Evolutionary conservation across 1,139 yeast species (phyloP).

Genomic region (Suhomyces taliae): DNA sequence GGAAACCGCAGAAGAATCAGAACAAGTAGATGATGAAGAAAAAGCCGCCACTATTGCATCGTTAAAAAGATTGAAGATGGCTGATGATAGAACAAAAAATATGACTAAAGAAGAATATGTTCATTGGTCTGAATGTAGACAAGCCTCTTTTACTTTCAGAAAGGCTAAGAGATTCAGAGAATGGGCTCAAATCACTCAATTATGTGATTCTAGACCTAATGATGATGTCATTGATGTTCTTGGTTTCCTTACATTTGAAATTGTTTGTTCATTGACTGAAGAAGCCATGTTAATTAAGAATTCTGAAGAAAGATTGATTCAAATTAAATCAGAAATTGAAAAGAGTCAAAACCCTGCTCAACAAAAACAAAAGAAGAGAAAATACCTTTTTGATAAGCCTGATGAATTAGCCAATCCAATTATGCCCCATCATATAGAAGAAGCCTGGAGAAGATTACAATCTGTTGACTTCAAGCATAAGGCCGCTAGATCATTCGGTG

Average conservation of each 20-base stretch:
- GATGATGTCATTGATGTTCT: slow-evolving; percentile 96
- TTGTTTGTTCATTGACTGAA: slow-evolving; percentile 92
- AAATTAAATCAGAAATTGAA: slow-evolving; percentile 34
- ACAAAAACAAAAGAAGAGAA: slow-evolving; percentile 33
- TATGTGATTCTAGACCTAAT: slow-evolving; percentile 88
- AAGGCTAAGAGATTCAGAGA: slow-evolving; percentile 91
- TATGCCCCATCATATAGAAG: slow-evolving; percentile 79
- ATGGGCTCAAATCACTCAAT: slow-evolving; percentile 87
- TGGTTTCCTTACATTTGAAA: slow-evolving; percentile 94
- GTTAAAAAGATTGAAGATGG: slow-evolving; percentile 80
- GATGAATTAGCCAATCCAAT: slow-evolving; percentile 85
- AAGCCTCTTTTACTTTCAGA: slow-evolving; percentile 93
- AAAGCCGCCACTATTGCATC: slow-evolving; percentile 89
- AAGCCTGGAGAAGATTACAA: slow-evolving; percentile 88
- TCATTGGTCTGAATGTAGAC: slow-evolving; percentile 98
- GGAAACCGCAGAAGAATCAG: slow-evolving; percentile 76
- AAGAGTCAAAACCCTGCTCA: slow-evolving; percentile 19
- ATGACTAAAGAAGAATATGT: slow-evolving; percentile 98
- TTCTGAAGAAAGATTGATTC: slow-evolving; percentile 54
- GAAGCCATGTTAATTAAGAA: slow-evolving; percentile 82
- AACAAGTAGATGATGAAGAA: slow-evolving; percentile 83
- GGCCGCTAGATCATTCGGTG: slow-evolving; percentile 72
- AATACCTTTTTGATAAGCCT: slow-evolving; percentile 85
- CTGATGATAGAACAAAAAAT: slow-evolving; percentile 87
- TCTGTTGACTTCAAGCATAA: slow-evolving; percentile 57